Percentiles rank a stretch among this genome's conserved stretches.
Conservation (phyloP, 345 rosid genomes). For the Gossypium stocksii region DNA sequence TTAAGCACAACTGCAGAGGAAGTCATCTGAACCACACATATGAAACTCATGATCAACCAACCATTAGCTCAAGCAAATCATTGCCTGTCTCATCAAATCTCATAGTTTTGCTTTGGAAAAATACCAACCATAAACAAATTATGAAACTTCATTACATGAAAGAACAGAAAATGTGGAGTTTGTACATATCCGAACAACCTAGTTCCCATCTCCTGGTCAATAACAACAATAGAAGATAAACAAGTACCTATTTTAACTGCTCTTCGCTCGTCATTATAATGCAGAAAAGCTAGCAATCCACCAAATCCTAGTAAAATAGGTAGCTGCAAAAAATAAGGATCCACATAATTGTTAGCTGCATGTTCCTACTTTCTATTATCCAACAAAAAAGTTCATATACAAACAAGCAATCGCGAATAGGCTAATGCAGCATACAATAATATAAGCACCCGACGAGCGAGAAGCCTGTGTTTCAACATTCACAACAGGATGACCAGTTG, state of each 20-base stretch:
- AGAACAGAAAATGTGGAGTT: background rate
- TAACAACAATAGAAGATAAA: background rate
- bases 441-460: slow-evolving; percentile 37
- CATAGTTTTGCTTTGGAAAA: background rate
- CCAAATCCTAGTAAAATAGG: slow-evolving; percentile 49
- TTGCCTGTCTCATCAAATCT: background rate
- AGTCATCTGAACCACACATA: background rate
- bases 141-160: background rate
- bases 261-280: slow-evolving; percentile 83
- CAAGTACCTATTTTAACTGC: slow-evolving; percentile 52
- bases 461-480: slow-evolving; percentile 34
- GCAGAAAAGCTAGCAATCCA: slow-evolving; percentile 54
- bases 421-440: slow-evolving; percentile 41
- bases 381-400: background rate
- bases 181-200: background rate
- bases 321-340: slow-evolving; percentile 46
- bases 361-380: background rate
- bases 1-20: background rate
- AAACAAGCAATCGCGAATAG: slow-evolving; percentile 12
- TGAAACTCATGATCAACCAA: background rate
- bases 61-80: background rate
- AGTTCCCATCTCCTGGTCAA: background rate
- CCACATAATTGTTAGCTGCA: background rate
- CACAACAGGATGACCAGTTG: slow-evolving; percentile 21
- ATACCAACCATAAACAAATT: background rate